Percentiles rank a stretch among this genome's conserved stretches.
Conservation (phyloP, 371 early-diverging fungal genomes). For the Lichtheimia corymbifera region DNA sequence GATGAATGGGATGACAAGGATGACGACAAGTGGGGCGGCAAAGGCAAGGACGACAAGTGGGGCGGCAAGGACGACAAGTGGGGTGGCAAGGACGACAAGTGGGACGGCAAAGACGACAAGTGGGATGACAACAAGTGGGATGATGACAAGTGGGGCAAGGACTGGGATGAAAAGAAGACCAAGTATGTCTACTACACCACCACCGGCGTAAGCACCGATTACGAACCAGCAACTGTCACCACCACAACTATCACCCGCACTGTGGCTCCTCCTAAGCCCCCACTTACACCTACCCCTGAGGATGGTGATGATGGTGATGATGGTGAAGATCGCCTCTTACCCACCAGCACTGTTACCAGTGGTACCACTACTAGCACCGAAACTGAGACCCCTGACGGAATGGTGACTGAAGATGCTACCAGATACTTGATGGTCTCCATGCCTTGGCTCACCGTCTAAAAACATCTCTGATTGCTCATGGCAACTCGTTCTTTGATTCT, state of each 20-base stretch:
- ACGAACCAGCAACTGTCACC: background rate
- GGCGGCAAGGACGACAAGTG: slow-evolving; percentile 5
- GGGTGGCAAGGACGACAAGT: slow-evolving; percentile 12
- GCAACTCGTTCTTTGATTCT: background rate
- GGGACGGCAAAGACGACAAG: slow-evolving; percentile 3
- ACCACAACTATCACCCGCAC: slow-evolving; percentile 1
- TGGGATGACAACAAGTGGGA: slow-evolving; percentile 4
- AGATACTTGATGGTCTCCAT: background rate
- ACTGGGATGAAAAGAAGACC: slow-evolving; percentile 13
- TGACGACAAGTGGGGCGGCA: slow-evolving; percentile 1
- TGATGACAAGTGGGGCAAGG: slow-evolving; percentile 8
- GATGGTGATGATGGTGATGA: too few relatives aligned
- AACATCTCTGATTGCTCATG: background rate
- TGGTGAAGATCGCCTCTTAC: background rate
- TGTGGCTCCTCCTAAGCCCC: background rate
- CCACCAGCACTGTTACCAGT: slow-evolving; percentile 8
- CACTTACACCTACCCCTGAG: background rate
- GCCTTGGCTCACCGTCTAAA: background rate
- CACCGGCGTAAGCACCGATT: background rate
- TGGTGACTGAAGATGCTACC: background rate
- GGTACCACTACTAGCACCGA: background rate
- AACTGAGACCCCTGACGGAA: background rate
- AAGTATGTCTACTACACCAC: slow-evolving; percentile 31
- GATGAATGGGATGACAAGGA: slow-evolving; percentile 6
- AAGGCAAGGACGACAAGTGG: slow-evolving; percentile 5